Conservation (phyloP, 139 green algal species). For the Auxenochlorella protothecoides region DNA sequence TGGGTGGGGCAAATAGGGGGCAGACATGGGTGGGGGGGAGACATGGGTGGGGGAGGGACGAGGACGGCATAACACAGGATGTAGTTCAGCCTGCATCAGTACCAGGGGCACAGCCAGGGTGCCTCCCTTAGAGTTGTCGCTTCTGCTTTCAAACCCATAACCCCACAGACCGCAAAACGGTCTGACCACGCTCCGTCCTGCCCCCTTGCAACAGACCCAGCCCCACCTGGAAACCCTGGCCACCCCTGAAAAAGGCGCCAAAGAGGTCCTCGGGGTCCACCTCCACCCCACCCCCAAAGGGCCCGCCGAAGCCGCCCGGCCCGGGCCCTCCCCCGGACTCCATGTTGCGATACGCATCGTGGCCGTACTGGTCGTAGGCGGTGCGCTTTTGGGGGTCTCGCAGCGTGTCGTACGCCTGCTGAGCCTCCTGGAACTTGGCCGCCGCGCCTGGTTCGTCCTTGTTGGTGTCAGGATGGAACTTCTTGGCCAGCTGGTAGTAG, state of each 20-base stretch:
- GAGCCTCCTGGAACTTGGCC: slow-evolving; percentile 74
- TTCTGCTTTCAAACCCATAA: slow-evolving; percentile 19
- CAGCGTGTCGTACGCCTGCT: slow-evolving; percentile 83
- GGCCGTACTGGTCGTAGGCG: slow-evolving; percentile 58
- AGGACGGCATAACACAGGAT: too few relatives aligned
- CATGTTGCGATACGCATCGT: slow-evolving; percentile 21
- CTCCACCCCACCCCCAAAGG: slow-evolving; percentile 19
- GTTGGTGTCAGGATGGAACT: slow-evolving; percentile 90
- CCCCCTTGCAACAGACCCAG: not conserved
- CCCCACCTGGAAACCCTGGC: slow-evolving; percentile 13
- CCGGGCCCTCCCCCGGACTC: slow-evolving; percentile 11
- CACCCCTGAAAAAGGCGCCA: not conserved
- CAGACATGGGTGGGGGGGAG: too few relatives aligned
- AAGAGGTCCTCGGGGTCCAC: slow-evolving; percentile 31
- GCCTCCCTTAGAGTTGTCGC: not conserved
- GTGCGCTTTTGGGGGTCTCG: slow-evolving; percentile 67
- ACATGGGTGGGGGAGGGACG: too few relatives aligned
- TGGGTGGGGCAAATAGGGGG: too few relatives aligned
- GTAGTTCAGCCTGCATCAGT: too few relatives aligned
- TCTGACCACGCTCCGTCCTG: not conserved
- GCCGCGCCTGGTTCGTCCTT: slow-evolving; percentile 67
- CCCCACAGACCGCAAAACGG: slow-evolving; percentile 21
- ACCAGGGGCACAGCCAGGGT: slow-evolving; percentile 30
- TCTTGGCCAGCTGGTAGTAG: slow-evolving; percentile 82
- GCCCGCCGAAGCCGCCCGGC: slow-evolving; percentile 10